phyloP scores from a whole-genome alignment of 73 alveolate species.

The Tetrahymena elliotti region DNA sequence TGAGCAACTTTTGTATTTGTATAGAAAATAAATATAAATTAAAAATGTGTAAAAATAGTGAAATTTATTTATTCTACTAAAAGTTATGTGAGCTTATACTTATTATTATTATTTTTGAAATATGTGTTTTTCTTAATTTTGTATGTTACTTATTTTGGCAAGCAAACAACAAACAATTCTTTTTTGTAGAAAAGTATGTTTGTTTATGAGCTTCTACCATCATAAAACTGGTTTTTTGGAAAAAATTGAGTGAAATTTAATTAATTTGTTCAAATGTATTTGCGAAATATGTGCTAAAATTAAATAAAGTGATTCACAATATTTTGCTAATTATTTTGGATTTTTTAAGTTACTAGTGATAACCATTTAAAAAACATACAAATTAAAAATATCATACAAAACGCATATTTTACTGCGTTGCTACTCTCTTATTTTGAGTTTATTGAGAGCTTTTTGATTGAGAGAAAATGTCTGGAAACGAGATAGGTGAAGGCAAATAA shows the following conservation, averaged over 20 bases:
- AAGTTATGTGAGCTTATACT: neutral
- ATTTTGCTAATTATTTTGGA: neutral
- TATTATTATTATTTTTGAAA: neutral
- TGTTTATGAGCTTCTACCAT: neutral
- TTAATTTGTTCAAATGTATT: too few relatives aligned
- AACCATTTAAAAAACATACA: neutral
- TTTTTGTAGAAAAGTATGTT: neutral
- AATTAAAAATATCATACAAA: neutral
- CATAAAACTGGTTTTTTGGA: neutral
- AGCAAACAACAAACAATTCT: neutral
- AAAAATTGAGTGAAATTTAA: neutral
- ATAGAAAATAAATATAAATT: too few relatives aligned
- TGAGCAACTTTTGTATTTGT: too few relatives aligned
- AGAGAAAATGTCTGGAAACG: too few relatives aligned
- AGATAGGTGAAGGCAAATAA: too few relatives aligned
- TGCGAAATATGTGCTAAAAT: neutral
- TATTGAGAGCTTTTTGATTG: too few relatives aligned
- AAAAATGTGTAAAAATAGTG: neutral
- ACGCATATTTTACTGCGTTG: neutral
- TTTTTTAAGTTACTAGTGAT: too few relatives aligned
- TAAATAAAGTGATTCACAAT: neutral
- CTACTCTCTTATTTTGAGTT: too few relatives aligned
- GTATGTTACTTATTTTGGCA: neutral
- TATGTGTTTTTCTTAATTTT: neutral
- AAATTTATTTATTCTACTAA: neutral